Percentiles rank a stretch among this genome's conserved stretches.
phyloP scores from a whole-genome alignment of 2,329 filamentous ascomycete species.

The Moelleriella libera region DNA sequence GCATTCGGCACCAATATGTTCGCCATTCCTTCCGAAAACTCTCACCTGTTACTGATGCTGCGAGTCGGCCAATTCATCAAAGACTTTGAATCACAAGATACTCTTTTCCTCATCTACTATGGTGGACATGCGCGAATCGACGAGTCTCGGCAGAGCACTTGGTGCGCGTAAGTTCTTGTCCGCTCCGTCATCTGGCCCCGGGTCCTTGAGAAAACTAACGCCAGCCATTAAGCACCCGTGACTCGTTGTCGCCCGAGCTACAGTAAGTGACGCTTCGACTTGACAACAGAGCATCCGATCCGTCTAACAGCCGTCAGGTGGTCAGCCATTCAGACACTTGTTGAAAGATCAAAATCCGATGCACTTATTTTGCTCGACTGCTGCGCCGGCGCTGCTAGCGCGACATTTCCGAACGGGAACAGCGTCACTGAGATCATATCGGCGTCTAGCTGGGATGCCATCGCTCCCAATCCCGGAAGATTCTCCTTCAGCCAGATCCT shows the following conservation, averaged over 20 bases:
- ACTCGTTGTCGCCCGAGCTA: constrained; percentile 37
- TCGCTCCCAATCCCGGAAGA: constrained; percentile 42
- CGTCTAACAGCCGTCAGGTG: constrained; percentile 22
- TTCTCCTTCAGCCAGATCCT: constrained; percentile 46
- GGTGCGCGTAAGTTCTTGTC: constrained; percentile 36
- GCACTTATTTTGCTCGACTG: constrained; percentile 45
- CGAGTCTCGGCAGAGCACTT: constrained; percentile 43
- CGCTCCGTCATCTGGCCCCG: neutral
- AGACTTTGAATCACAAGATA: constrained; percentile 38
- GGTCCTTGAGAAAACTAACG: neutral
- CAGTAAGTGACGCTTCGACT: constrained; percentile 25
- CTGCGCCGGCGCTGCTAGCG: constrained; percentile 45
- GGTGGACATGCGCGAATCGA: constrained; percentile 46
- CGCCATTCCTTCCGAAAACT: constrained; percentile 42
- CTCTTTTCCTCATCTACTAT: constrained; percentile 44
- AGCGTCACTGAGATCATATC: constrained; percentile 50
- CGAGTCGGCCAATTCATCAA: constrained; percentile 42
- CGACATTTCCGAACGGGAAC: constrained; percentile 41
- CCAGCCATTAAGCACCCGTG: constrained; percentile 25
- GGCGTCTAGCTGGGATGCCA: constrained; percentile 47
- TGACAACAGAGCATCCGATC: neutral
- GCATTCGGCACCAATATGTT: constrained; percentile 43
- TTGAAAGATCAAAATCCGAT: constrained; percentile 43
- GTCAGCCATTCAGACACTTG: constrained; percentile 45
- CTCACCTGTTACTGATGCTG: constrained; percentile 44